phyloP scores from a whole-genome alignment of 73 alveolate genomes.

The Paramecium sexaurelia region DNA sequence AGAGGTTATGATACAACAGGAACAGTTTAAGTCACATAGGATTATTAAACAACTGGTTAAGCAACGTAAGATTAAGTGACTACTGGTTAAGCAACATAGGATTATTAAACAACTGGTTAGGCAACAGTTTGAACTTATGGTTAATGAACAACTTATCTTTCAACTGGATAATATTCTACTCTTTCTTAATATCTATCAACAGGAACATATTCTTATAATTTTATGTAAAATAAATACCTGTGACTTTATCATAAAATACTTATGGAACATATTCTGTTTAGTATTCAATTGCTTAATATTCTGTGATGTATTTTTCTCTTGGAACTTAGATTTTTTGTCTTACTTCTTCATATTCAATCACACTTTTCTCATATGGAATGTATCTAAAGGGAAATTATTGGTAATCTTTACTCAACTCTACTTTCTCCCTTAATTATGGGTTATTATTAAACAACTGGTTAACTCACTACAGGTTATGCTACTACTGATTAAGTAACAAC shows the following conservation, averaged over 20 bases:
- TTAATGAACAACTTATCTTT: constrained; percentile 40
- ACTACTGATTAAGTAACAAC: not conserved
- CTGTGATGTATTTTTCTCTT: constrained; percentile 59
- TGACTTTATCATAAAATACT: constrained; percentile 57
- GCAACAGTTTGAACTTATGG: not conserved
- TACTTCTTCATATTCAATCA: constrained; percentile 65
- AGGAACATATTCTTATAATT: constrained; percentile 48
- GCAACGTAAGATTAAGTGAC: not conserved
- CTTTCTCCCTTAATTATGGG: constrained; percentile 25
- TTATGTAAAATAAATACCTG: not conserved
- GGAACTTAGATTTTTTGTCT: constrained; percentile 56
- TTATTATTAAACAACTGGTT: constrained; percentile 22
- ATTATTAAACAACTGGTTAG: not conserved
- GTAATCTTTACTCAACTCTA: constrained; percentile 2
- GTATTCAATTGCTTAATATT: constrained; percentile 62
- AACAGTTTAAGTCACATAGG: not conserved
- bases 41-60: not conserved
- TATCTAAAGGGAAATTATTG: not conserved
- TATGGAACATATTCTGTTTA: constrained; percentile 61
- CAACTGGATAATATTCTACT: constrained; percentile 60
- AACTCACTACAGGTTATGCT: not conserved
- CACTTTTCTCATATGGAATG: constrained; percentile 62
- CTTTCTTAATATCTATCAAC: constrained; percentile 60
- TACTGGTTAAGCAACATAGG: not conserved
- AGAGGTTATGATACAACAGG: not conserved